Evolutionary conservation across 768 basidiomycete genomes (phyloP), one percentile per base, ranked within the genome.

Genomic region (Suillus decipiens): DNA sequence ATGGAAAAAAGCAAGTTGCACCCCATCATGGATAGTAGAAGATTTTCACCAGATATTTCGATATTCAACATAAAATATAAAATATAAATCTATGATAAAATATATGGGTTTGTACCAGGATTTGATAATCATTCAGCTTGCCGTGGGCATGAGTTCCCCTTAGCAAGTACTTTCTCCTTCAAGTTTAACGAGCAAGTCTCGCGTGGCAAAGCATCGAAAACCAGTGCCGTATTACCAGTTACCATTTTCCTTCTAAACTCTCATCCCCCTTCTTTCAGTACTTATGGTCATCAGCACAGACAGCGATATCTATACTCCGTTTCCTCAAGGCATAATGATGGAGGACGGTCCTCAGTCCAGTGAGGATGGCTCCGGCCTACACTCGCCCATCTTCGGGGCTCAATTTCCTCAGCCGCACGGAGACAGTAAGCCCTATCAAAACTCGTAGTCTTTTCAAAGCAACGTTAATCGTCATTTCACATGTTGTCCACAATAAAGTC

Each of bases 361-460:
- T 73, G 89, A 90, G 71, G 89, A 90, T 70, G 85, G 87, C 71
- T 90, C 89, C 59, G 89, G 87, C 64, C 76, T 91, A 28, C 88
- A 89, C 69, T 90, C 90, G 2, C 89, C 90, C 67, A 82, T 86
- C 59, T 88, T 88, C 76, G 79, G 78, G 61, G 73, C 82, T 56
- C 77, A 78, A 33, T 81, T 78, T 68, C 77, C 80, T 73, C 73
- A 80, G 66, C 73, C 77, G 61, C 78, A 80, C 78, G 76, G 79
- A 65, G 81, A 83, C 81, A 82, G 78, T 80, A 75, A 80, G 82
- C 79, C 75, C 72, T 74, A 67, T 61, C 79, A 81, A 78, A 53
- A 75, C 77, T 83, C 86, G 78, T 78, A 79, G 69, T 78, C 80
- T 71, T 79, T 80, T 72, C 76, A 10, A 56, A 75, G 69, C 70